phyloP scores from a whole-genome alignment of 2,329 filamentous ascomycete genomes.

The Talaromyces sp. region DNA sequence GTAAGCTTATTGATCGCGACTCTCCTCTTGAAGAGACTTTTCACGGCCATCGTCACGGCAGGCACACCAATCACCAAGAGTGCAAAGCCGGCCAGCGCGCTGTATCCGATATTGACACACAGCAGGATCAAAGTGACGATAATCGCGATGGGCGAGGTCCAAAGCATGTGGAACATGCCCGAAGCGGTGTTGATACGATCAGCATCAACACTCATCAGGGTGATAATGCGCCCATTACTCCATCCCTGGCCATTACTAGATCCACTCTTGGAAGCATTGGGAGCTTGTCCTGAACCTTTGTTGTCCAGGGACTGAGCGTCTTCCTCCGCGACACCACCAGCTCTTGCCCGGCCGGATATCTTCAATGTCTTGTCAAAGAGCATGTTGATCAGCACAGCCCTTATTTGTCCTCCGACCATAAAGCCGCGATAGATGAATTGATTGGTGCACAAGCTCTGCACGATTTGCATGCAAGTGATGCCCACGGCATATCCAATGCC shows the following conservation, averaged over 20 bases:
- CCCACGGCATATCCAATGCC: slow-evolving; percentile 81
- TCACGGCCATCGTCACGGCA: slow-evolving; percentile 69
- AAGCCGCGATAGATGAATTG: slow-evolving; percentile 93
- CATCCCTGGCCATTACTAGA: slow-evolving; percentile 71
- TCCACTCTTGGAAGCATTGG: slow-evolving; percentile 28
- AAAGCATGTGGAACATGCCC: slow-evolving; percentile 84
- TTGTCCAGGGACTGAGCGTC: slow-evolving; percentile 34
- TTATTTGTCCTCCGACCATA: slow-evolving; percentile 78
- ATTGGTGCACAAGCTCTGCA: slow-evolving; percentile 74
- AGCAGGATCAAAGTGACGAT: slow-evolving; percentile 74
- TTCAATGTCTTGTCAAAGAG: slow-evolving; percentile 93
- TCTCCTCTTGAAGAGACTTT: slow-evolving; percentile 67
- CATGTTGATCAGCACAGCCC: slow-evolving; percentile 74
- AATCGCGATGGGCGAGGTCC: slow-evolving; percentile 76
- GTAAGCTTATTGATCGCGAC: slow-evolving; percentile 86
- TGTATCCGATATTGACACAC: slow-evolving; percentile 82
- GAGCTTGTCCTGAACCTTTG: slow-evolving; percentile 32
- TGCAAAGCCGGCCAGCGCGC: slow-evolving; percentile 79
- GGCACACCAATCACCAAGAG: slow-evolving; percentile 75
- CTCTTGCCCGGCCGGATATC: slow-evolving; percentile 79
- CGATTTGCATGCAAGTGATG: slow-evolving; percentile 76
- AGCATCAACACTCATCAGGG: slow-evolving; percentile 91
- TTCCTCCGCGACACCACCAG: slow-evolving; percentile 59
- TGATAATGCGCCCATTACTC: slow-evolving; percentile 87
- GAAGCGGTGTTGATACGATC: slow-evolving; percentile 86